Evolutionary conservation across 1,284 basidiomycete species (phyloP), one percentile per base, ranked within the genome.

Genomic region (Anthracocystis setariae): DNA sequence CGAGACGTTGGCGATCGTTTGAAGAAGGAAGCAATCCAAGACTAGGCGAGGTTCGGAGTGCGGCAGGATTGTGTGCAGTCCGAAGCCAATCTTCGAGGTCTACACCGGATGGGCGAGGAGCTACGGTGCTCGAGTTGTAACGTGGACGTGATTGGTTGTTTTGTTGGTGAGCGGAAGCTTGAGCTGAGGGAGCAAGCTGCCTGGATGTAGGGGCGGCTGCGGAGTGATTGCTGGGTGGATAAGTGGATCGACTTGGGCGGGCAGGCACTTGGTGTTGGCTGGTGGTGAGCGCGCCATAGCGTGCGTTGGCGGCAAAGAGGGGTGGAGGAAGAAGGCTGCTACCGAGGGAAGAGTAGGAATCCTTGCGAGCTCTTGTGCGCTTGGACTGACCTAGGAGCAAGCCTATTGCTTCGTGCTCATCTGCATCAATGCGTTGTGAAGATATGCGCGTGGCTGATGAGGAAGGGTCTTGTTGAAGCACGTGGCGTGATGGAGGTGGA

Each of bases 341-440:
- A 17, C 68, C 68, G n/a, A 66, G 55, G 37, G 73, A 72, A 29
- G 73, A 75, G 46, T 72, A 63, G 0, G 68, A 71, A 39, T 72
- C 61, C 37, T 67, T 75, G 35, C 68, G 57, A 25, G 20, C 52
- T 17, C 68, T 38, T 29, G 60, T 35, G 10, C 53, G 60, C 39
- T 66, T 75, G n/a, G 58, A 60, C 4, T 62, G 61, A 12, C 62
- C 65, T 3, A 71, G 57, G 5, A 71, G 44, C 24, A 72, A 42
- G 13, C 71, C 66, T 13, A 65, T 47, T 4, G 58, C 49, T 25
- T 69, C 71, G 56, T 70, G 51, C n/a, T 74, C 62, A 24, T 70
- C 71, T 5, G 20, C 51, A 5, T 69, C 57, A 32, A 50, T 45
- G 9, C 15, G 32, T 8, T 25, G 45, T 12, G 39, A 29, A 10